Evolutionary conservation across 768 basidiomycete species (phyloP).

Genomic region (Cytidiella melzeri): DNA sequence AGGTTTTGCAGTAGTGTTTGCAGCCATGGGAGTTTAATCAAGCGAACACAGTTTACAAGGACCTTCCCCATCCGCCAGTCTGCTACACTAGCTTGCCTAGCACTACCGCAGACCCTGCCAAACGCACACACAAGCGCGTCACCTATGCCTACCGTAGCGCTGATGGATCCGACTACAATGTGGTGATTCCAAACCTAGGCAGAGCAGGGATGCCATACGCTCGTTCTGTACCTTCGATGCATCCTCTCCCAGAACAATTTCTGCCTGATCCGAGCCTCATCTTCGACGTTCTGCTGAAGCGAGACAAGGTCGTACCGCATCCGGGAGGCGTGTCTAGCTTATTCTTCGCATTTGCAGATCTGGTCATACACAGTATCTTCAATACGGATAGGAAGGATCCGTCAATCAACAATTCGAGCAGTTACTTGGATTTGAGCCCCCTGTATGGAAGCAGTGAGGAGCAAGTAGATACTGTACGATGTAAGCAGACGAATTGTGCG

Average conservation of each 20-base stretch:
- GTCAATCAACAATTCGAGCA: conserved; percentile 49
- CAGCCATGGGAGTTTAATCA: not conserved
- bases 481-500: conserved; percentile 18
- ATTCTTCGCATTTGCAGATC: conserved; percentile 75
- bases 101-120: conserved; percentile 57
- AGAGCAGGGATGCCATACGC: conserved; percentile 38
- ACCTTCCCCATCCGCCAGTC: conserved; percentile 70
- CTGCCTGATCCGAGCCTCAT: conserved; percentile 64
- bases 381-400: conserved; percentile 38
- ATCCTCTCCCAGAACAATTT: conserved; percentile 32
- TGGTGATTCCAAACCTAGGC: conserved; percentile 26
- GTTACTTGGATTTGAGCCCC: conserved; percentile 72
- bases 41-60: conserved; percentile 55
- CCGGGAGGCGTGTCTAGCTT: conserved; percentile 57
- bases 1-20: conserved; percentile 23
- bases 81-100: conserved; percentile 38
- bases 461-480: conserved; percentile 43
- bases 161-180: conserved; percentile 34
- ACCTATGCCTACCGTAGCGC: conserved; percentile 40
- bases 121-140: conserved; percentile 53
- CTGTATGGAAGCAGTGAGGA: conserved; percentile 59
- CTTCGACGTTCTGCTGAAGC: conserved; percentile 61
- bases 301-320: conserved; percentile 26
- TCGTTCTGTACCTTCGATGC: conserved; percentile 51
- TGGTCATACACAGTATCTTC: conserved; percentile 73